Evolutionary conservation across 2,329 filamentous ascomycete species (phyloP), one percentile per base, ranked within the genome.

Genomic region (Didymella lethalis): DNA sequence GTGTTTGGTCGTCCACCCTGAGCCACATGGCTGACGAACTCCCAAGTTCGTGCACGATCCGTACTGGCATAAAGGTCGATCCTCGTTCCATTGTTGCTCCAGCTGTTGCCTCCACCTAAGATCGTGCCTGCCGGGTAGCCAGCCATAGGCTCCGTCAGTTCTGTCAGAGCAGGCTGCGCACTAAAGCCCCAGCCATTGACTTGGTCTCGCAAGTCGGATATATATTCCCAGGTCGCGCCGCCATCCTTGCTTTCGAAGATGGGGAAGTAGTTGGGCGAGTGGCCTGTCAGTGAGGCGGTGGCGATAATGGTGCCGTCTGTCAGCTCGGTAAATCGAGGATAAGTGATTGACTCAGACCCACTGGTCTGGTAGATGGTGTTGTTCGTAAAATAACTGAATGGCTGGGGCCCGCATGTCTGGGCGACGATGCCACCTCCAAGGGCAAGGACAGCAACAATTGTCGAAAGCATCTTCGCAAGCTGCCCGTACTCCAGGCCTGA

Each of bases 141-240:
- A 8, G 48, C 67, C 54, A 69, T 62, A 31, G 61, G 55, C 36
- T 59, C 54, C 1, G 59, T 59, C 29, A 69, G 50, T 28, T 61
- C 59, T 7, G 59, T 40, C 48, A 68, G 40, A 18, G 59, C 59
- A 7, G 67, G 67, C 46, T 68, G 67, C 7, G 88, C 89, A 38
- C 86, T 81, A 55, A 90, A 70, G 5, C 88, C 88, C 78, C 84
- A 86, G 36, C 83, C 83, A 64, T 89, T 88, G 43, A 84, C 84
- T 43, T 83, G 81, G 68, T 91, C 88, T 2, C 83, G 78, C 16
- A 90, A 83, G 18, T 81, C 80, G 11, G 86, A 85, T 51, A 89
- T 78, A 67, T 87, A 82, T 8, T 79, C 77, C 88, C 88, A 91
- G 1, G 82, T 85, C 3, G 67, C 63, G 20, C 78, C 64, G 61